Base-by-base conservation (phyloP, 345 rosid genomes). In the Abelmoschus esculentus region DNA sequence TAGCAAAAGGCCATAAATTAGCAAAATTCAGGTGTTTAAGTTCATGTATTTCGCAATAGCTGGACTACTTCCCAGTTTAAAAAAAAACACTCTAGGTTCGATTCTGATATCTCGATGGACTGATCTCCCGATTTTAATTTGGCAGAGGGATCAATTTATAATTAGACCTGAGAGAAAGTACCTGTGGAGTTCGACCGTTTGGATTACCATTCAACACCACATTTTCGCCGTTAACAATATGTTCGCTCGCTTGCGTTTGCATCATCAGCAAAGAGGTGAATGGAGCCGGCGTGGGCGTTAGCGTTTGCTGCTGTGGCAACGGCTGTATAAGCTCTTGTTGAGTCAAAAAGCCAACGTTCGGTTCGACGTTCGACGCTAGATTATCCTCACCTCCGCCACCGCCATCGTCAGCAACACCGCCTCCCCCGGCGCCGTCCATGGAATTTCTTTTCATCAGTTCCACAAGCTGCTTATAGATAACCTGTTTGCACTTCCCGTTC, bases 401-500 rank as follows among this genome's bases (percentile, higher is more conserved):
- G 42, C 1, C 79, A 15, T 70, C 76, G 1, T 75, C 72, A 0
- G 50, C 75, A 8, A 49, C 77, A n/a, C n/a, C 52, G 15, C 5
- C n/a, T 11, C 36, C 36, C 6, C 15, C 52, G n/a, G 28, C 80
- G 3, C 53, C 73, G 11, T 36, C 69, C 76, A 72, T 47, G 58
- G 69, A 72, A 55, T 75, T 84, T 49, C 67, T 77, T 77, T 77
- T 85, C 12, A 83, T 77, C 80, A 92, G 55, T 70, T 86, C 92
- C 61, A 82, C 67, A 69, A 92, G 72, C 82, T 92, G 98, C 76
- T 81, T 83, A 60, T 77, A 78, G 29, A 90, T 74, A 58, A 83
- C 86, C 67, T 81, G 87, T 72, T 85, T 84, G 65, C 71, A 74
- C 80, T 83, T 87, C 52, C 88, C 95, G 64, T 83, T 76, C 3